Percentiles rank a stretch among this genome's conserved stretches.
These are phyloP conservation scores for Entrophospora sp. DNA, from an alignment of 192 early-diverging fungal species.

Conservation along the genomic window DNA sequence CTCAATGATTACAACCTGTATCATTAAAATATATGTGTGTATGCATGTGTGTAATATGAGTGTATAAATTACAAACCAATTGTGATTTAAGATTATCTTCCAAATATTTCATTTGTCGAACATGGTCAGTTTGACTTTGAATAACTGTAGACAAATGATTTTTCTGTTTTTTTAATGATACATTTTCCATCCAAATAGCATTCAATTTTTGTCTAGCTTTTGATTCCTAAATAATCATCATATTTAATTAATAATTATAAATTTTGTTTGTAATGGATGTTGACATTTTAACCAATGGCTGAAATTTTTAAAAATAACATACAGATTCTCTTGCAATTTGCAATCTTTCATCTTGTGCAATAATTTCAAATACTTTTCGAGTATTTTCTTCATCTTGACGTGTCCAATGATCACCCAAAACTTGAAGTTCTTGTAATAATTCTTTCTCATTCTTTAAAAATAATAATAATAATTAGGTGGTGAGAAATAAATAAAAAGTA, in stretches of 20 bases:
- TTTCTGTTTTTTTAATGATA: conserved; percentile 11
- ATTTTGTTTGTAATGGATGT: neutral
- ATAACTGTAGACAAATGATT: neutral
- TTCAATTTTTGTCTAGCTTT: conserved; percentile 9
- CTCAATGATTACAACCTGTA: neutral
- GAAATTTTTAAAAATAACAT: neutral
- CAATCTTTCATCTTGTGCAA: neutral
- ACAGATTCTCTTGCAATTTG: neutral
- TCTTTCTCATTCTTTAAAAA: neutral
- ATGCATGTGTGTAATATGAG: neutral
- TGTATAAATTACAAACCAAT: neutral
- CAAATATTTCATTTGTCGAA: conserved; percentile 12
- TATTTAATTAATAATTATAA: neutral
- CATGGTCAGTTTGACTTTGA: neutral
- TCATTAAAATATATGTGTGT: neutral
- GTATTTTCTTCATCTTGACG: neutral
- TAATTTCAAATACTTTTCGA: neutral
- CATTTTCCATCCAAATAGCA: conserved; percentile 9
- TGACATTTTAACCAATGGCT: too few relatives aligned
- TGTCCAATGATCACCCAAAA: neutral
- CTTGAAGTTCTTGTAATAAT: neutral
- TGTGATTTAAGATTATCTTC: conserved; percentile 8
- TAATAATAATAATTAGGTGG: neutral
- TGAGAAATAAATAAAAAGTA: neutral
- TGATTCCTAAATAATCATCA: neutral